phyloP scores from a whole-genome alignment of 352 stramenopile genomes.

The Thraustochytrium sp. region DNA sequence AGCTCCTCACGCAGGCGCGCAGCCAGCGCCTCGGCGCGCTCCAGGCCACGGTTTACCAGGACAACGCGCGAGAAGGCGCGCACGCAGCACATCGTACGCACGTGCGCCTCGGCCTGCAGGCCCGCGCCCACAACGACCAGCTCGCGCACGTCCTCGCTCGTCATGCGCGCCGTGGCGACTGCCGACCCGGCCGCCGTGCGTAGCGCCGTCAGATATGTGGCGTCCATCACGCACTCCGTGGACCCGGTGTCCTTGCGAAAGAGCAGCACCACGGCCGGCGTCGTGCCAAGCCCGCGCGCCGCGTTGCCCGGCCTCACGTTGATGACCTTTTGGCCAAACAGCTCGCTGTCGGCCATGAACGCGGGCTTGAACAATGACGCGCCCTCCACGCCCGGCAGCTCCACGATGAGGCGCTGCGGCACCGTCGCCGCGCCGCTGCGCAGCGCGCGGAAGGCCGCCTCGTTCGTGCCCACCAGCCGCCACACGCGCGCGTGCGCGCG shows the following conservation, averaged over 20 bases:
- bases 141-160: slow-evolving; percentile 32
- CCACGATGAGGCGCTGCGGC: slow-evolving; percentile 7
- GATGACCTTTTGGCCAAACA: slow-evolving; percentile 30
- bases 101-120: slow-evolving; percentile 60
- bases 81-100: slow-evolving; percentile 56
- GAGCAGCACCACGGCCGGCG: slow-evolving; percentile 57
- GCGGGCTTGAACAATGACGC: neutral
- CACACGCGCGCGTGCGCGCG: neutral
- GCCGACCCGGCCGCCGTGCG: slow-evolving; percentile 61
- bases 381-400: neutral
- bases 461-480: neutral
- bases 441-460: neutral
- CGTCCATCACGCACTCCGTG: slow-evolving; percentile 55
- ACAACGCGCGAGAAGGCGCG: slow-evolving; percentile 55
- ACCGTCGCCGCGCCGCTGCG: neutral
- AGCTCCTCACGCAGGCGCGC: slow-evolving; percentile 40
- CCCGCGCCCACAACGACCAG: slow-evolving; percentile 63
- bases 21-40: slow-evolving; percentile 53
- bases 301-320: slow-evolving; percentile 16
- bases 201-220: slow-evolving; percentile 61
- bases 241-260: slow-evolving; percentile 56
- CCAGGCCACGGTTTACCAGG: slow-evolving; percentile 59
- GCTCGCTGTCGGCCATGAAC: neutral
- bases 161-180: slow-evolving; percentile 52
- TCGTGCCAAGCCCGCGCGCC: neutral